Evolutionary conservation across 108 stramenopile genomes (phyloP).

Genomic region (Schizochytrium sp.): DNA sequence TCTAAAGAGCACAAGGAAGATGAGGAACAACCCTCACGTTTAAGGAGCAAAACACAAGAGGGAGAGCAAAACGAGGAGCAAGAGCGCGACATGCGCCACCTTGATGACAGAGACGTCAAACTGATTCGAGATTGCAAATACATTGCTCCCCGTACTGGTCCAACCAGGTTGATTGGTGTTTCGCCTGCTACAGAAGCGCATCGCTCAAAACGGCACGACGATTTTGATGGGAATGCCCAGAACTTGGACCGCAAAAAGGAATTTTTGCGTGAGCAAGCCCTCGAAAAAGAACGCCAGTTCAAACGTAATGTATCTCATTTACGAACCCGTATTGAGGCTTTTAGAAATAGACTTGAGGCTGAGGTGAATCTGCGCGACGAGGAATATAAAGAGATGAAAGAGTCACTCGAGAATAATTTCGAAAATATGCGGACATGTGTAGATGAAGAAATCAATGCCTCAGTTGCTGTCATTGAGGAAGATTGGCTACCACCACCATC

Average conservation of each 20-base stretch:
- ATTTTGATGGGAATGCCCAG: not conserved
- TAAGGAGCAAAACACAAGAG: not conserved
- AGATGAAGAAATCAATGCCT: constrained; percentile 56
- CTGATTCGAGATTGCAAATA: constrained; percentile 20
- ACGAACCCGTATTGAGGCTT: not conserved
- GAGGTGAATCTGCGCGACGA: not conserved
- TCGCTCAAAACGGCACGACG: constrained; percentile 3
- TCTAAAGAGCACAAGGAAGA: too few relatives aligned
- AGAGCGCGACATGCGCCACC: not conserved
- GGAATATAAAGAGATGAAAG: not conserved
- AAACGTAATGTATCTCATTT: constrained; percentile 2
- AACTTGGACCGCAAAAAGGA: constrained; percentile 14
- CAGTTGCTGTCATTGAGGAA: constrained; percentile 35
- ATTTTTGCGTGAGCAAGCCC: constrained; percentile 40
- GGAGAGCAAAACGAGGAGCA: not conserved
- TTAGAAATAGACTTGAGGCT: not conserved
- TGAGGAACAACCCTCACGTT: not conserved
- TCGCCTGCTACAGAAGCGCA: not conserved
- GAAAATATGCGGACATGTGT: not conserved
- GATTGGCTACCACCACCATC: constrained; percentile 41
- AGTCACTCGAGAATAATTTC: not conserved
- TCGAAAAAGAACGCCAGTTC: constrained; percentile 2
- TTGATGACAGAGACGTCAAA: not conserved
- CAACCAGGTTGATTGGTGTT: not conserved
- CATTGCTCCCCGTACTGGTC: not conserved